Evolutionary conservation across 352 stramenopile genomes (phyloP).

Genomic region (Globisporangium cederbergense): DNA sequence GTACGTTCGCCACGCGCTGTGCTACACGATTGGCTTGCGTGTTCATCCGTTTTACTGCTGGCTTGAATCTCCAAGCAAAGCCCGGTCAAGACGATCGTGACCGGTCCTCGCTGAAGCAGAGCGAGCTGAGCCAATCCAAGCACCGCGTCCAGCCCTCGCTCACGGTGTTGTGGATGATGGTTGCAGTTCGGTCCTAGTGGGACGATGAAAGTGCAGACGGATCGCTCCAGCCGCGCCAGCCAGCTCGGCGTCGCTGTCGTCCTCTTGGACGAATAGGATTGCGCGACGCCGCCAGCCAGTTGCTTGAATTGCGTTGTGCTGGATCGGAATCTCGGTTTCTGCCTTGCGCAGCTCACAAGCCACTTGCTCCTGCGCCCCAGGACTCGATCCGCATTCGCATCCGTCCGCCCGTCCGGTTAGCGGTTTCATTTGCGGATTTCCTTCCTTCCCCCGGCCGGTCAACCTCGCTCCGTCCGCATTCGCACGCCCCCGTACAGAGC

Average conservation of each 20-base stretch:
- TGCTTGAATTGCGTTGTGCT: neutral
- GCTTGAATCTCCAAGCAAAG: neutral
- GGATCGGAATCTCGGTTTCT: neutral
- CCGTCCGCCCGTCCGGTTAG: neutral
- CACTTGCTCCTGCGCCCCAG: neutral
- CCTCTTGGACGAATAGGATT: slow-evolving; percentile 1
- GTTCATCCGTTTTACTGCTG: neutral
- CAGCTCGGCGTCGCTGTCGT: neutral
- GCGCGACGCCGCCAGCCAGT: neutral
- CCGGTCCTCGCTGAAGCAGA: neutral
- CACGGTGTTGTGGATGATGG: neutral
- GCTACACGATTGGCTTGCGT: neutral
- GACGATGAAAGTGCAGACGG: slow-evolving; percentile 3
- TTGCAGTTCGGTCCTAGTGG: slow-evolving; percentile 4
- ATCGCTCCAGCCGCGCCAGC: slow-evolving; percentile 5
- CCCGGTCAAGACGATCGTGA: neutral
- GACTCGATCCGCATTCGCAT: neutral
- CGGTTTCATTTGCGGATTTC: slow-evolving; percentile 11
- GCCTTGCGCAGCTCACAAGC: neutral
- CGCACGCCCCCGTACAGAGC: neutral
- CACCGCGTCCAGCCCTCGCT: neutral
- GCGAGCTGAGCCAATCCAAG: slow-evolving; percentile 10
- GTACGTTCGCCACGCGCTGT: neutral
- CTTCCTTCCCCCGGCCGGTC: neutral
- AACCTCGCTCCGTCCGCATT: neutral